Base-by-base conservation (phyloP, 768 basidiomycete species). In the Pholiota microspora region DNA sequence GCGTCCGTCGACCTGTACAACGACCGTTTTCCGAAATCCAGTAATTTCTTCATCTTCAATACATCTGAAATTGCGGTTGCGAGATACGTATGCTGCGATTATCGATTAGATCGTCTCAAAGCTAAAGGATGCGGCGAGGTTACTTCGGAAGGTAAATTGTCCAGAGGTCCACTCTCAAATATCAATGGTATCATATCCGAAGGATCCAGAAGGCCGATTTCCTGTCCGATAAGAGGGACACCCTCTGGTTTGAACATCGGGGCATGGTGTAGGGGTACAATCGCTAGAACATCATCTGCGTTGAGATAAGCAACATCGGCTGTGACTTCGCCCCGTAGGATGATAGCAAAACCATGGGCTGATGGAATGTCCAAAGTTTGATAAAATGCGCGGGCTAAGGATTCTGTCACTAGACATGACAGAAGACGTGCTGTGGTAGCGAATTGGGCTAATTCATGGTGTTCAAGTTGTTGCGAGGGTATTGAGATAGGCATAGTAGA, bases 361-460 rank as follows among this genome's bases (percentile, higher is more conserved):
- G 69, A 66, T 2, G 71, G 60, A 0, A 63, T 66, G 13, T 63
- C 49, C 9, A 76, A 61, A n/a, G 78, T 70, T 56, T 76, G 62
- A 59, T 78, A 84, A 32, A 79, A 63, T 2, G 80, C 80, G 7
- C 69, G 69, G 10, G 77, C 71, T 8, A 83, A 70, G 6, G 81
- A 81, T 64, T 83, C 82, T 1, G 82, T 81, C 50, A 83, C 80
- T 6, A 84, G 73, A 59, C 80, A 82, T 27, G 81, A 82, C n/a
- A 83, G 58, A 3, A 84, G 63, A 24, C 83, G 78, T 12, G 79
- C 70, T 23, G 73, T 67, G 31, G 76, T 76, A 8, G 78, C 77
- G 59, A 82, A 81, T 18, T 71, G 65, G 32, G 81, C 81, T 24
- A 73, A 72, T 63, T 76, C 71, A 29, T 59, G 60, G 16, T 2